phyloP scores from a whole-genome alignment of 768 basidiomycete species.

The Strobilomyces dryophilus region DNA sequence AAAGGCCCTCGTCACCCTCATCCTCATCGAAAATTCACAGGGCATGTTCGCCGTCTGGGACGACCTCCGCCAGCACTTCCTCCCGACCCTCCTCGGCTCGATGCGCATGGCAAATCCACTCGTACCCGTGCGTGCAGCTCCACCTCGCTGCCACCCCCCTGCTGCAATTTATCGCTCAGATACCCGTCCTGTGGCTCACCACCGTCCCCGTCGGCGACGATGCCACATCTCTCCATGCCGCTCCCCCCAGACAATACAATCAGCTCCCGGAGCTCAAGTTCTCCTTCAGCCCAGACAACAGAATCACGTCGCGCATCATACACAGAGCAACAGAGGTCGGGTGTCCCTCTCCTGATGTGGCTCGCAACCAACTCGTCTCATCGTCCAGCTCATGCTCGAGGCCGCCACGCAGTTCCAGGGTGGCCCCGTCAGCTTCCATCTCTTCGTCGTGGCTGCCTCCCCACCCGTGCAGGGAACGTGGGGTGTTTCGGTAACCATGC shows the following conservation, averaged over 20 bases:
- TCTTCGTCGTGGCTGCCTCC: slow-evolving; percentile 53
- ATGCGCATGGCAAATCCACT: slow-evolving; percentile 37
- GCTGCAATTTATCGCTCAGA: slow-evolving; percentile 9
- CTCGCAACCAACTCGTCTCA: not conserved
- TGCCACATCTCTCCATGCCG: slow-evolving; percentile 12
- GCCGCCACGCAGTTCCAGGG: slow-evolving; percentile 28
- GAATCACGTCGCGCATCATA: slow-evolving; percentile 42
- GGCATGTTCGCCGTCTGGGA: slow-evolving; percentile 43
- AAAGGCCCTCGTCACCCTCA: slow-evolving; percentile 33
- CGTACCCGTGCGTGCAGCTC: slow-evolving; percentile 36
- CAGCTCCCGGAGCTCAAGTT: slow-evolving; percentile 41
- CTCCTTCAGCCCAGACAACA: slow-evolving; percentile 39
- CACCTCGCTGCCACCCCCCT: not conserved
- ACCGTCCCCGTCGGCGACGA: slow-evolving; percentile 39
- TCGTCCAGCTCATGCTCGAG: slow-evolving; percentile 25
- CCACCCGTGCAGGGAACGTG: slow-evolving; percentile 35
- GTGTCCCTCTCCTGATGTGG: not conserved
- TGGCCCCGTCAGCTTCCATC: slow-evolving; percentile 40
- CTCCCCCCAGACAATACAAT: slow-evolving; percentile 39
- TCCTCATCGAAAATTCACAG: slow-evolving; percentile 56
- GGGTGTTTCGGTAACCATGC: slow-evolving; percentile 22
- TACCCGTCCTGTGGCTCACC: slow-evolving; percentile 43
- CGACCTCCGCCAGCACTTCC: slow-evolving; percentile 45
- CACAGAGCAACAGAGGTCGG: slow-evolving; percentile 44
- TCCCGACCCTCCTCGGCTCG: slow-evolving; percentile 39